Evolutionary conservation across 1,284 basidiomycete species (phyloP).

Genomic region (Nidula niveotomentosa): DNA sequence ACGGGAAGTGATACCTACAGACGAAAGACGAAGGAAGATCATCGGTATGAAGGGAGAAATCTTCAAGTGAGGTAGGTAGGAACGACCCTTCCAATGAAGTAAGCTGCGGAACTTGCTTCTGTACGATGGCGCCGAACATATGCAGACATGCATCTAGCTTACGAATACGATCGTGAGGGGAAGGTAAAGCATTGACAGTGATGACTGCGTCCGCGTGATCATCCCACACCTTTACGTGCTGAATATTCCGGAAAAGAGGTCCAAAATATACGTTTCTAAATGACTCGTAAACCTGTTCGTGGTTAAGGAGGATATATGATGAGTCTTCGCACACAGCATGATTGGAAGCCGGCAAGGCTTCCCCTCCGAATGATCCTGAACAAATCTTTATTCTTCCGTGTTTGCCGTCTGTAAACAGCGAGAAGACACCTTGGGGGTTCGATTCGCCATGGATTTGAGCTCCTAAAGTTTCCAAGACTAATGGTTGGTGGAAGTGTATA

Average conservation of each 20-base stretch:
- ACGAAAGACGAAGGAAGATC: constrained; percentile 26
- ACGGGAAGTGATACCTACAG: constrained; percentile 29
- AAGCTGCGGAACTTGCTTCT: constrained; percentile 17
- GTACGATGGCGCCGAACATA: constrained; percentile 28
- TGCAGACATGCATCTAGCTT: constrained; percentile 33
- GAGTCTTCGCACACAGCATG: not conserved
- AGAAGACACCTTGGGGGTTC: constrained; percentile 16
- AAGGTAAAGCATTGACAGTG: constrained; percentile 17
- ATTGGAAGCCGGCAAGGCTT: constrained; percentile 4
- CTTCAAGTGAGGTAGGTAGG: constrained; percentile 27
- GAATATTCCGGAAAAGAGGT: not conserved
- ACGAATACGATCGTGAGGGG: constrained; percentile 25
- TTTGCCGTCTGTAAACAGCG: constrained; percentile 13
- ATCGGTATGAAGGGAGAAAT: constrained; percentile 21
- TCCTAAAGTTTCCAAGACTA: constrained; percentile 19
- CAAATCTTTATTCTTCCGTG: constrained; percentile 18
- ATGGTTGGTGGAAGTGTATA: constrained; percentile 25
- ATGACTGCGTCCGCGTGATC: constrained; percentile 26
- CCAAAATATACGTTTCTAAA: not conserved
- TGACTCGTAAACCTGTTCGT: not conserved
- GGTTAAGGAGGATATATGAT: not conserved
- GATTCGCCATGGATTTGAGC: constrained; percentile 17
- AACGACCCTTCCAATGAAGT: constrained; percentile 24
- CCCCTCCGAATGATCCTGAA: constrained; percentile 18
- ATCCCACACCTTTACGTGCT: not conserved